Conservation (phyloP, 2,329 filamentous ascomycete genomes). For the Apiospora pterosperma region DNA sequence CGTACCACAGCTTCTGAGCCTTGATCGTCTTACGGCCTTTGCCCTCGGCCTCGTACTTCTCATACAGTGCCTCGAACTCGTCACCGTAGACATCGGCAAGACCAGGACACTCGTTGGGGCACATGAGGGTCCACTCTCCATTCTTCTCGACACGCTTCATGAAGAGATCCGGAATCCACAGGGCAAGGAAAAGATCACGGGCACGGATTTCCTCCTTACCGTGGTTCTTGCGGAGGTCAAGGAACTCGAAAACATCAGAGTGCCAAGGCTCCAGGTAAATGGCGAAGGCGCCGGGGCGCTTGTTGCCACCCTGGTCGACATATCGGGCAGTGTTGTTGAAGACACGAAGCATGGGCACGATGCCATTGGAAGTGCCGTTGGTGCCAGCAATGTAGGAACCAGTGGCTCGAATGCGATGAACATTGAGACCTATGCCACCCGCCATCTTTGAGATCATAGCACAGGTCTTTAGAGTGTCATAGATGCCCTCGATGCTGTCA, state of each 20-base stretch:
- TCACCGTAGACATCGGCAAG: constrained; percentile 96
- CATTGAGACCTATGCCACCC: constrained; percentile 94
- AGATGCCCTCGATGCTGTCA: constrained; percentile 98
- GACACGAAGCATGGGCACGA: constrained; percentile 96
- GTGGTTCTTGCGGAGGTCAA: constrained; percentile 98
- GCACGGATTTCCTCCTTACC: constrained; percentile 98
- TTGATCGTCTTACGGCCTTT: constrained; percentile 88
- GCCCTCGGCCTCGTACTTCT: constrained; percentile 85
- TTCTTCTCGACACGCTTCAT: constrained; percentile 99
- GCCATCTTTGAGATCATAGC: constrained; percentile 99
- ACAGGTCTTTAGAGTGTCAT: constrained; percentile 98
- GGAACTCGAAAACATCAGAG: constrained; percentile 93
- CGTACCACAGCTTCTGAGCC: constrained; percentile 99
- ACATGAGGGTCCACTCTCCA: constrained; percentile 96
- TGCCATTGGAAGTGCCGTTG: constrained; percentile 96
- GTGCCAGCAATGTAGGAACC: constrained; percentile 98
- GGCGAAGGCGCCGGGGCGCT: constrained; percentile 95
- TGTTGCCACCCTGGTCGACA: constrained; percentile 98
- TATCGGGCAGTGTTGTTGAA: constrained; percentile 99
- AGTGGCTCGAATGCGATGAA: constrained; percentile 94
- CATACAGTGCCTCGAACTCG: constrained; percentile 93
- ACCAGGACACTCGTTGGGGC: constrained; percentile 92
- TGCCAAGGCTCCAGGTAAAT: constrained; percentile 99
- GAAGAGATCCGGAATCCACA: constrained; percentile 99
- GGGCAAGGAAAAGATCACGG: constrained; percentile 93